Percentiles rank a stretch among this genome's conserved stretches.
Conservation (phyloP, 2,329 filamentous ascomycete genomes). For the Phymatotrichopsis omnivora region DNA sequence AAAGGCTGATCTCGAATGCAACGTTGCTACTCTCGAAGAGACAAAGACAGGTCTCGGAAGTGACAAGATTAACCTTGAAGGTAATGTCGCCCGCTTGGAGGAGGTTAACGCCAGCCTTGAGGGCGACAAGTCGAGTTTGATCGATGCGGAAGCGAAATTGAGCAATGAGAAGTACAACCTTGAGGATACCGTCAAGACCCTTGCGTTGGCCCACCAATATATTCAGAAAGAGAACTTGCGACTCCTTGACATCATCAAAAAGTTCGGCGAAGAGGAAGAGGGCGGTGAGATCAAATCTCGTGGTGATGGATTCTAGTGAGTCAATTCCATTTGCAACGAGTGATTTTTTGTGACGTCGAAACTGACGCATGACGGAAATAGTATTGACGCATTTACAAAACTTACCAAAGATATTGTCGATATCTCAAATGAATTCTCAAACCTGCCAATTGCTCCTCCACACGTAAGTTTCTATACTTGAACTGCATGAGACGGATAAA, state of each 20-base stretch:
- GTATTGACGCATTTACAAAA: slow-evolving; percentile 29
- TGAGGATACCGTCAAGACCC: slow-evolving; percentile 26
- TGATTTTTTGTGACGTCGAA: slow-evolving; percentile 2
- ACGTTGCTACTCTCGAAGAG: slow-evolving; percentile 35
- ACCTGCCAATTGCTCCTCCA: slow-evolving; percentile 23
- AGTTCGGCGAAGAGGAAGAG: slow-evolving; percentile 39
- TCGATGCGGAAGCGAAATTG: slow-evolving; percentile 26
- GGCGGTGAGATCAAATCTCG: slow-evolving; percentile 43
- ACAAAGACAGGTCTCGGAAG: slow-evolving; percentile 33
- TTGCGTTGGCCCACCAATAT: slow-evolving; percentile 13
- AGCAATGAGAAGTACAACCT: slow-evolving; percentile 32
- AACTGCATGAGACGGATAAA: too few species aligned
- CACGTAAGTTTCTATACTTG: slow-evolving; percentile 23
- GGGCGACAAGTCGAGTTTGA: slow-evolving; percentile 34
- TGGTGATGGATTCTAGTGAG: slow-evolving; percentile 44
- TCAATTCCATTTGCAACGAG: slow-evolving; percentile 24
- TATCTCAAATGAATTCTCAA: slow-evolving; percentile 25
- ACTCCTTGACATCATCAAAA: slow-evolving; percentile 43
- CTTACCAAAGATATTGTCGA: slow-evolving; percentile 27
- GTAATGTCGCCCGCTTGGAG: slow-evolving; percentile 19
- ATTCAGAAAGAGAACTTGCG: slow-evolving; percentile 36
- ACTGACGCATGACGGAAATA: slow-evolving; percentile 16
- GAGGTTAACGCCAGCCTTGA: slow-evolving; percentile 32
- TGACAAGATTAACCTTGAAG: slow-evolving; percentile 20
- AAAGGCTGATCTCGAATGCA: slow-evolving; percentile 26